phyloP scores from a whole-genome alignment of 352 stramenopile genomes.

The Phytopythium mirpurense region DNA sequence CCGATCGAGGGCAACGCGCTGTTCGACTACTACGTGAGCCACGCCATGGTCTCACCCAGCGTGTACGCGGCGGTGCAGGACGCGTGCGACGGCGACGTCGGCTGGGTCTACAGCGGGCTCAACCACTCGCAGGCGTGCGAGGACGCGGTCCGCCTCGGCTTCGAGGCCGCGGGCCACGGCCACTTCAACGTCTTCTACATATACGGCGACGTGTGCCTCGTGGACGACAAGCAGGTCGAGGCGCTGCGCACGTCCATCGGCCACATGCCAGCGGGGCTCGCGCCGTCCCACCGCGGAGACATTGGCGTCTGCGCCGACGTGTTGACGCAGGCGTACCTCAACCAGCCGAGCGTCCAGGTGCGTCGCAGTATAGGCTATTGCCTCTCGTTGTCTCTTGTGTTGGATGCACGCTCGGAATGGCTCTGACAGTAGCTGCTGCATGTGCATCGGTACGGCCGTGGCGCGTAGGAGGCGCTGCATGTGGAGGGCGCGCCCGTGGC shows the following conservation, averaged over 20 bases:
- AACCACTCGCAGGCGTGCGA: conserved; percentile 45
- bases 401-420: too few relatives aligned
- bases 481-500: conserved; percentile 33
- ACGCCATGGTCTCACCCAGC: conserved; percentile 63
- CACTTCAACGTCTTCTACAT: conserved; percentile 71
- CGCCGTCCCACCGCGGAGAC: conserved; percentile 36
- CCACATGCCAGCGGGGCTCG: conserved; percentile 16
- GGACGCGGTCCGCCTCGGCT: conserved; percentile 34
- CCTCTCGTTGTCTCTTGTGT: too few relatives aligned
- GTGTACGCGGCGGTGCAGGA: conserved; percentile 48
- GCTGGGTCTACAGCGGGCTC: conserved; percentile 52
- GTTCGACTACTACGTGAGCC: conserved; percentile 78
- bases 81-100: conserved; percentile 45
- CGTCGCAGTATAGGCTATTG: too few relatives aligned
- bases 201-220: conserved; percentile 59
- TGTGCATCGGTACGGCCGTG: too few relatives aligned
- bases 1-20: conserved; percentile 62
- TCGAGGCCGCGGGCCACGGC: conserved; percentile 27
- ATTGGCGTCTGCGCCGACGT: conserved; percentile 50
- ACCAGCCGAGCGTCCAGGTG: conserved; percentile 37
- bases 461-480: conserved; percentile 53
- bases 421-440: too few relatives aligned
- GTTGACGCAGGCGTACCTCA: conserved; percentile 49
- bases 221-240: conserved; percentile 43
- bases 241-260: conserved; percentile 30